Evolutionary conservation across 768 basidiomycete species (phyloP).

Genomic region (Pilatotrama ljubarskyi): DNA sequence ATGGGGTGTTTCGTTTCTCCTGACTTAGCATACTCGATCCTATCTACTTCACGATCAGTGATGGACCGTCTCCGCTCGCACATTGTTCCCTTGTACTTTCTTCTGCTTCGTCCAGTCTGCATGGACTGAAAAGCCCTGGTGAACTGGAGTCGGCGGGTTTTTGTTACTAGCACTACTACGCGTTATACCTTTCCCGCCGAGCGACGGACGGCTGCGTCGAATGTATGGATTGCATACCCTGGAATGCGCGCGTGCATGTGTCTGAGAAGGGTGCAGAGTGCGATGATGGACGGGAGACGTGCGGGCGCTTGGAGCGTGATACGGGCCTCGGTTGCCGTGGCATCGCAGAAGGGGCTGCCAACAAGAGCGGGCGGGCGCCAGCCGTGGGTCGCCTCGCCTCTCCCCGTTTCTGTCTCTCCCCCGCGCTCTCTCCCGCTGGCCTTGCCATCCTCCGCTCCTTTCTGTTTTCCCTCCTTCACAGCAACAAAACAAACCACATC

Average conservation of each 20-base stretch:
- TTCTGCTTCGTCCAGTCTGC: background rate
- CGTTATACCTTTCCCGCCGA: background rate
- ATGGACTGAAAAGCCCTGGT: background rate
- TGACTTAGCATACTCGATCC: background rate
- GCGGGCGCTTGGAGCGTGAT: slow-evolving; percentile 16
- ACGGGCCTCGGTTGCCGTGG: slow-evolving; percentile 18
- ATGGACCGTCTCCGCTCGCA: slow-evolving; percentile 16
- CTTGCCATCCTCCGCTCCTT: slow-evolving; percentile 21
- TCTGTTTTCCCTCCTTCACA: slow-evolving; percentile 12
- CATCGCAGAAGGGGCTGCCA: background rate
- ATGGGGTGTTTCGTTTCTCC: background rate
- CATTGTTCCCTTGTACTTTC: slow-evolving; percentile 7
- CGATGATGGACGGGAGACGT: slow-evolving; percentile 6
- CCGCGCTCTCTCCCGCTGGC: background rate
- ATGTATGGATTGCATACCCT: background rate
- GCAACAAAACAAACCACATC: slow-evolving; percentile 7
- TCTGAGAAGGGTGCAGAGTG: background rate
- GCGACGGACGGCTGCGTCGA: background rate
- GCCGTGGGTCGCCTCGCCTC: background rate
- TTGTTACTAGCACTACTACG: background rate
- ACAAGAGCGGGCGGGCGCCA: background rate
- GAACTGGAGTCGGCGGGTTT: background rate
- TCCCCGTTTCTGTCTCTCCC: background rate
- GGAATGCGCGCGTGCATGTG: background rate
- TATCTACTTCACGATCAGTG: slow-evolving; percentile 4